Base-by-base conservation (phyloP, 1,284 basidiomycete genomes). In the Chalciporus sp. region DNA sequence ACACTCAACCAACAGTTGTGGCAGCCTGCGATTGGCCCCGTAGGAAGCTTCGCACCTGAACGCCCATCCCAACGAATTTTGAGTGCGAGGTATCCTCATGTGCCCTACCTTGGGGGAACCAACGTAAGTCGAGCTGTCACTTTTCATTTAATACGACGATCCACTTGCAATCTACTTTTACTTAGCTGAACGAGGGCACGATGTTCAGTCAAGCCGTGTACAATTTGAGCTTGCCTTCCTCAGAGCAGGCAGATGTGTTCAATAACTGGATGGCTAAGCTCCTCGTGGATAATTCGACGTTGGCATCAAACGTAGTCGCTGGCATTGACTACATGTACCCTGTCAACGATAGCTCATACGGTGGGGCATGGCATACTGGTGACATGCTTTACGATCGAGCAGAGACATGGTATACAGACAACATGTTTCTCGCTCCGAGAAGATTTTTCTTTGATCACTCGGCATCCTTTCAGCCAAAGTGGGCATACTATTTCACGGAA, bases 371-470 rank as follows among this genome's bases (percentile, higher is more conserved):
- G 67, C 79, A 79, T 53, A 84, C 81, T 0, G 82, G 82, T 0
- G 82, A 85, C 60, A 79, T 78, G 8, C 66, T 85, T 14, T 85
- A 82, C 49, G 83, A 85, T 59, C 68, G 83, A 49, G 78, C 74
- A 0, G 76, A 69, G 46, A 72, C 81, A 1, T 85, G 78, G 76
- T 85, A 84, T 59, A 80, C 78, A 0, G 81, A 81, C 56, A 71
- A 76, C 49, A 83, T 83, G 79, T 85, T 75, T 62, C 69, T 84
- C 20, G 69, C 76, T 0, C 71, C 80, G 0, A 65, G 81, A 37
- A 70, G 82, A 42, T 68, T 77, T 39, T 77, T 84, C 47, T 80
- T 81, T 55, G 66, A 78, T 31, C 71, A 76, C 35, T 81, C 76
- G 0, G 74, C 81, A 1, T 55, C 72, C 1, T 59, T 71, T 16